Evolutionary conservation across 2,329 filamentous ascomycete species (phyloP), one percentile per base, ranked within the genome.

Genomic region (Fusarium avenaceum): DNA sequence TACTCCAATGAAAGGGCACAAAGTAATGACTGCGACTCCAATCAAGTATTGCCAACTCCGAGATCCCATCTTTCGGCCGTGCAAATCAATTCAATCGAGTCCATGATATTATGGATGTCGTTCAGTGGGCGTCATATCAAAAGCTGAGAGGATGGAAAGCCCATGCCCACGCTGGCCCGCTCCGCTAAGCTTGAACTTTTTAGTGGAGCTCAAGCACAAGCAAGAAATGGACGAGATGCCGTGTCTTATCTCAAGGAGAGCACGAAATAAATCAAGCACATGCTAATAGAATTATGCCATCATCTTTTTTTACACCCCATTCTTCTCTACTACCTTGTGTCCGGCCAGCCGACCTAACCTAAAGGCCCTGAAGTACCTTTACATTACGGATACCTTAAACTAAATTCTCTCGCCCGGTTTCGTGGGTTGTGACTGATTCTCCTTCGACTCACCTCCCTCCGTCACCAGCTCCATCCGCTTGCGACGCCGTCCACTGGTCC

Each of bases 371-470:
- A 47, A 30, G 42, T 54, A 54, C 39, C 28, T 24, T 15, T 15
- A 15, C 19, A 19, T 9, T 8, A 22, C 22, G 22, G 22, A 22
- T 30, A 30, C 28, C 28, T 30, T 45, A 44, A 28, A 62, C 63
- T 66, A 64, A 64, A 64, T 69, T 63, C 66, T 69, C 66, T 70
- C 52, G 63, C 58, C 66, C 59, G 62, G 58, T 56, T 62, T 57
- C 57, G 39, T 63, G 60, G 58, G 58, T 38, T 64, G 50, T 70
- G 63, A 67, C 65, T 65, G 67, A 62, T 61, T 68, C 67, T 61
- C 63, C 58, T 70, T 64, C 66, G 67, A 69, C 66, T 69, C 66
- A 70, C 65, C 62, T 66, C 45, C 55, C 48, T 70, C 54, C 63
- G 63, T 53, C 67, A 70, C 63, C 67, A 64, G 45, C 58, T 63